These are phyloP conservation scores for Williopsis jadinii DNA, from an alignment of 1,139 yeast species.

Conservation along the genomic window DNA sequence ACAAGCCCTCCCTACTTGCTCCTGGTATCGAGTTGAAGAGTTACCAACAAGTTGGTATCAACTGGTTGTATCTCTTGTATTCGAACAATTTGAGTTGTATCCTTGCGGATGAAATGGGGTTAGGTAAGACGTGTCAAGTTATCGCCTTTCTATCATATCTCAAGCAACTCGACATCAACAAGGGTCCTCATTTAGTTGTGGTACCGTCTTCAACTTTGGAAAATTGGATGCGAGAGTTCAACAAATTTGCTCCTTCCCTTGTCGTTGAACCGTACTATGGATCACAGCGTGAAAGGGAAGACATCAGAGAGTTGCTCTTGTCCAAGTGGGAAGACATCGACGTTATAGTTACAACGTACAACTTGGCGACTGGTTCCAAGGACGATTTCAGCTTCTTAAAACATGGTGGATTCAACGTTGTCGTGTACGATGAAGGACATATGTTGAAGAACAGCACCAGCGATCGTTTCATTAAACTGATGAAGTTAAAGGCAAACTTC, in stretches of 20 bases:
- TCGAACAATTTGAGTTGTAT: slow-evolving; percentile 79
- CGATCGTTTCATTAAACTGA: slow-evolving; percentile 79
- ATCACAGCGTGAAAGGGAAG: slow-evolving; percentile 75
- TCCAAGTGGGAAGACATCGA: slow-evolving; percentile 60
- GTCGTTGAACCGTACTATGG: slow-evolving; percentile 93
- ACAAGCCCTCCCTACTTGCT: slow-evolving; percentile 63
- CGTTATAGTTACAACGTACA: slow-evolving; percentile 90
- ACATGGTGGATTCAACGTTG: slow-evolving; percentile 69
- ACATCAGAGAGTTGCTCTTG: slow-evolving; percentile 60
- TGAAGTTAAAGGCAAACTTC: slow-evolving; percentile 76
- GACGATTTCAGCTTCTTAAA: slow-evolving; percentile 75
- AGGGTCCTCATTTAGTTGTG: slow-evolving; percentile 76
- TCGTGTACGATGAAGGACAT: slow-evolving; percentile 97
- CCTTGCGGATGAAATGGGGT: slow-evolving; percentile 94
- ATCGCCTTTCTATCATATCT: slow-evolving; percentile 80
- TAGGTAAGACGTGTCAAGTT: slow-evolving; percentile 84
- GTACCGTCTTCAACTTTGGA: slow-evolving; percentile 97
- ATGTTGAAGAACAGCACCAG: slow-evolving; percentile 85
- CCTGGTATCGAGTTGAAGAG: slow-evolving; percentile 64
- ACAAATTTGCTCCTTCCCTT: slow-evolving; percentile 76
- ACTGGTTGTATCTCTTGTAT: slow-evolving; percentile 83
- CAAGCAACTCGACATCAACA: slow-evolving; percentile 45
- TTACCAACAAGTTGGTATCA: slow-evolving; percentile 92
- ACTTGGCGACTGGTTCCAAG: slow-evolving; percentile 81
- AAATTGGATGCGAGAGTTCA: slow-evolving; percentile 94